Evolutionary conservation across 108 stramenopile species (phyloP).

Genomic region (Skeletonema grethae): DNA sequence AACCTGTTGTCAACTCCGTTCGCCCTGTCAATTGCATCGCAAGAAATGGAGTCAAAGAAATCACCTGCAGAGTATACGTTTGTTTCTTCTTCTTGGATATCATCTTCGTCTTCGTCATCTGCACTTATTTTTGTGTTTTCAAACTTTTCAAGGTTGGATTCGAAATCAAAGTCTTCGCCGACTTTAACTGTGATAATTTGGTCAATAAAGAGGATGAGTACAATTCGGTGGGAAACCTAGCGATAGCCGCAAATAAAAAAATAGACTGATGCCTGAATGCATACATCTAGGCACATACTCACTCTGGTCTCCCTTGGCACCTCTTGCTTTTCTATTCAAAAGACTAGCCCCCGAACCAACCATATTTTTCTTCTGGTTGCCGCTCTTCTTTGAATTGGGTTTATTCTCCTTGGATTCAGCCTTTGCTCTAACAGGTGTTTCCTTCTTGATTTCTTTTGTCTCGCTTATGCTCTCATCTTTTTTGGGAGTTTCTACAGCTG

Average conservation of each 20-base stretch:
- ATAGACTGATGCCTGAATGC: neutral
- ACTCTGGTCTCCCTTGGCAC: conserved; percentile 58
- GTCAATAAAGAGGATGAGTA: neutral
- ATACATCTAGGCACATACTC: conserved; percentile 10
- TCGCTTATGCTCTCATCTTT: conserved; percentile 7
- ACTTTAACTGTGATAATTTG: conserved; percentile 8
- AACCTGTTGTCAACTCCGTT: conserved; percentile 81
- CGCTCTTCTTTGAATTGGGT: conserved; percentile 14
- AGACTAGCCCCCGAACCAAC: conserved; percentile 82
- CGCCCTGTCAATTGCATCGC: conserved; percentile 77
- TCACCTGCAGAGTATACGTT: conserved; percentile 72
- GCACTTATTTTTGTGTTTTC: conserved; percentile 46
- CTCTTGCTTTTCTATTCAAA: conserved; percentile 71
- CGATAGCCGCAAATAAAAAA: conserved; percentile 5
- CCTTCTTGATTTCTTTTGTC: conserved; percentile 1
- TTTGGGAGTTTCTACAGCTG: conserved; percentile 17
- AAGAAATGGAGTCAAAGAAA: conserved; percentile 88
- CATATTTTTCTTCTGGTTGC: conserved; percentile 44
- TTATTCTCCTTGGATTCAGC: conserved; percentile 14
- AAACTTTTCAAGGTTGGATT: conserved; percentile 76
- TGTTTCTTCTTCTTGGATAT: conserved; percentile 33
- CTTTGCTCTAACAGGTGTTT: conserved; percentile 22
- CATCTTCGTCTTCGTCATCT: conserved; percentile 41
- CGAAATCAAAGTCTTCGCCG: conserved; percentile 76
- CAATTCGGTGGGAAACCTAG: neutral